Evolutionary conservation across 352 stramenopile genomes (phyloP).

Genomic region (Pythium insidiosum): DNA sequence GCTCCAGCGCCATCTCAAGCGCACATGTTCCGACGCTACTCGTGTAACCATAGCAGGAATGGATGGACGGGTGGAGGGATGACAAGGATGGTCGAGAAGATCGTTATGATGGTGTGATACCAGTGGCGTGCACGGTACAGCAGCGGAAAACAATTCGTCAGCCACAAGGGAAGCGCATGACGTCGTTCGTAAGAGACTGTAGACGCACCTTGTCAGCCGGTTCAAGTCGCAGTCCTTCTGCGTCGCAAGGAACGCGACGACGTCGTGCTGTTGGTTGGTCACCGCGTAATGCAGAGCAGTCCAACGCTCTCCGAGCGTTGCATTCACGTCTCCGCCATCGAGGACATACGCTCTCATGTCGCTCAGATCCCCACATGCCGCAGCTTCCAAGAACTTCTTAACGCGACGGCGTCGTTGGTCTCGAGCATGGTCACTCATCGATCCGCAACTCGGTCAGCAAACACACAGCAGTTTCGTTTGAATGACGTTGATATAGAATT

Average conservation of each 20-base stretch:
- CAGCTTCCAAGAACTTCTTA: constrained; percentile 46
- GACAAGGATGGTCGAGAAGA: no score
- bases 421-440: no score
- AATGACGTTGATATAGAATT: no score
- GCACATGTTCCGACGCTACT: constrained; percentile 47
- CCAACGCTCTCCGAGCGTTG: constrained; percentile 48
- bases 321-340: constrained; percentile 34
- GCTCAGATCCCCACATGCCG: constrained; percentile 25
- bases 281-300: constrained; percentile 65
- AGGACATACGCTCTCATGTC: constrained; percentile 32
- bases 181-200: no score
- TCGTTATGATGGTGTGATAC: no score
- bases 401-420: no score
- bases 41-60: neutral
- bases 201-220: constrained; percentile 43
- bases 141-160: no score
- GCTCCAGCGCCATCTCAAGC: constrained; percentile 41
- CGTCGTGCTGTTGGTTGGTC: constrained; percentile 27
- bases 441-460: no score
- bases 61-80: no score
- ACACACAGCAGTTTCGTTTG: no score
- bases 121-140: no score
- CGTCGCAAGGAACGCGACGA: constrained; percentile 21
- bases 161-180: no score
- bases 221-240: constrained; percentile 41